These are phyloP conservation scores for Starmerella cellae DNA, from an alignment of 805 yeast species.

Conservation along the genomic window DNA sequence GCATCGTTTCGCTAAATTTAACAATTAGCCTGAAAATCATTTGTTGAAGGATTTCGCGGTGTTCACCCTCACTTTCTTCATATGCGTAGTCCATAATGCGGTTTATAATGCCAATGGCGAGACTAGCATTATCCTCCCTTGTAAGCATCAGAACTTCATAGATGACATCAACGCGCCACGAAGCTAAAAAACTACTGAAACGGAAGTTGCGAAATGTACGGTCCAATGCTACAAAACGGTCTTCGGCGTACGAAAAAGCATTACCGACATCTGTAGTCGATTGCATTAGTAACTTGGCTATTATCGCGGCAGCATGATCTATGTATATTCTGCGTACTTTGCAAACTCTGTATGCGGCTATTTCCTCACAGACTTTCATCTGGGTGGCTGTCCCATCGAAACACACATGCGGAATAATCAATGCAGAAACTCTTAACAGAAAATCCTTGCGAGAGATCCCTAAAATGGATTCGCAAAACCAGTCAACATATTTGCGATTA, in stretches of 20 bases:
- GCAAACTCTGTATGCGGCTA: slow-evolving; percentile 41
- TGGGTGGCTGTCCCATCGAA: slow-evolving; percentile 39
- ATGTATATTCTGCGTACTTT: slow-evolving; percentile 38
- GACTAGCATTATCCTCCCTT: slow-evolving; percentile 7
- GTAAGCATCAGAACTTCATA: slow-evolving; percentile 15
- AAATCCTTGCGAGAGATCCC: slow-evolving; percentile 51
- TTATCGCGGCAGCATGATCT: slow-evolving; percentile 26
- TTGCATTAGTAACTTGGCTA: slow-evolving; percentile 28
- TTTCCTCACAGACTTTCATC: slow-evolving; percentile 45
- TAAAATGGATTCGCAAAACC: slow-evolving; percentile 46
- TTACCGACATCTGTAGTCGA: slow-evolving; percentile 5
- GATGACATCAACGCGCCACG: slow-evolving; percentile 16
- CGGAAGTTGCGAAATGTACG: slow-evolving; percentile 7
- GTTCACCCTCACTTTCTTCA: neutral
- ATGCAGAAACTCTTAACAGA: slow-evolving; percentile 52
- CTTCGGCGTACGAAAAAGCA: slow-evolving; percentile 14
- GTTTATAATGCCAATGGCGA: slow-evolving; percentile 8
- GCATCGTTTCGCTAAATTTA: slow-evolving; percentile 63
- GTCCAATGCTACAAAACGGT: slow-evolving; percentile 7
- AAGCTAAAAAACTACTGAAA: slow-evolving; percentile 7
- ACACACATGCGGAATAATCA: slow-evolving; percentile 64
- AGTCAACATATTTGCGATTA: slow-evolving; percentile 41
- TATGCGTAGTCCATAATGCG: slow-evolving; percentile 9
- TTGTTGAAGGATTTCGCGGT: slow-evolving; percentile 12
- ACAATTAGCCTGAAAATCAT: slow-evolving; percentile 32